phyloP scores from a whole-genome alignment of 805 yeast genomes.

The Wickerhamiella australiensis region DNA sequence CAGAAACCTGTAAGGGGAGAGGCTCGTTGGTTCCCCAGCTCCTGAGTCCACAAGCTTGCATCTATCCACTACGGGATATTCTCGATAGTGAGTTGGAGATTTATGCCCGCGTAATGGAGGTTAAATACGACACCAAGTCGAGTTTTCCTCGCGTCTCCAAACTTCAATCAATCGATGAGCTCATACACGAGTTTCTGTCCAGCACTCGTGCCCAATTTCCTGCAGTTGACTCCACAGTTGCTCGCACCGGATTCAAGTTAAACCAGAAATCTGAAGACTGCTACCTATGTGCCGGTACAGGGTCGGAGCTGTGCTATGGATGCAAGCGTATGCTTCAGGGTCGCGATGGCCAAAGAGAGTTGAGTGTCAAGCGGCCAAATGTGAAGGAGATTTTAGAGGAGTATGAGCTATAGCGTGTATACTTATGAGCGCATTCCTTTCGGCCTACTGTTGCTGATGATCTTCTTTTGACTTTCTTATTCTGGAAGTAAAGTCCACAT shows the following conservation, averaged over 20 bases:
- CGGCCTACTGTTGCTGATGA: background rate
- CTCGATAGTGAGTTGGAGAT: slow-evolving; percentile 53
- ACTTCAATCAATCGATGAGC: slow-evolving; percentile 70
- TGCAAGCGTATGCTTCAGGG: slow-evolving; percentile 14
- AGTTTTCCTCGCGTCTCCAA: slow-evolving; percentile 38
- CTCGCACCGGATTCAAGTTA: slow-evolving; percentile 73
- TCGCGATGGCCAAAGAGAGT: background rate
- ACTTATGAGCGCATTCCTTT: no score
- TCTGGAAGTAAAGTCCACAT: no score
- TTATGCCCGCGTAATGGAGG: slow-evolving; percentile 36
- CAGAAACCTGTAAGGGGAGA: slow-evolving; percentile 75
- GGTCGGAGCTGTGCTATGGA: slow-evolving; percentile 20
- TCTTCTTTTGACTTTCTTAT: background rate
- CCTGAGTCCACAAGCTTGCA: slow-evolving; percentile 15
- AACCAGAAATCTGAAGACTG: slow-evolving; percentile 20
- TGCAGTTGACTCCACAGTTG: slow-evolving; percentile 83
- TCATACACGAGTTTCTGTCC: slow-evolving; percentile 59
- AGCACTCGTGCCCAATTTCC: slow-evolving; percentile 69
- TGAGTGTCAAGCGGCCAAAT: background rate
- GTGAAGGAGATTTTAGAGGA: slow-evolving; percentile 5
- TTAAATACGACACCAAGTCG: slow-evolving; percentile 29
- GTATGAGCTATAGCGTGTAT: slow-evolving; percentile 5
- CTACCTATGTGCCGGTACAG: slow-evolving; percentile 11
- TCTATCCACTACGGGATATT: slow-evolving; percentile 64
- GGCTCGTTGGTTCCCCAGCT: slow-evolving; percentile 51